Percentiles rank a stretch among this genome's conserved stretches.
These are phyloP conservation scores for Bacterosira constricta DNA, from an alignment of 108 stramenopile species.

Conservation along the genomic window DNA sequence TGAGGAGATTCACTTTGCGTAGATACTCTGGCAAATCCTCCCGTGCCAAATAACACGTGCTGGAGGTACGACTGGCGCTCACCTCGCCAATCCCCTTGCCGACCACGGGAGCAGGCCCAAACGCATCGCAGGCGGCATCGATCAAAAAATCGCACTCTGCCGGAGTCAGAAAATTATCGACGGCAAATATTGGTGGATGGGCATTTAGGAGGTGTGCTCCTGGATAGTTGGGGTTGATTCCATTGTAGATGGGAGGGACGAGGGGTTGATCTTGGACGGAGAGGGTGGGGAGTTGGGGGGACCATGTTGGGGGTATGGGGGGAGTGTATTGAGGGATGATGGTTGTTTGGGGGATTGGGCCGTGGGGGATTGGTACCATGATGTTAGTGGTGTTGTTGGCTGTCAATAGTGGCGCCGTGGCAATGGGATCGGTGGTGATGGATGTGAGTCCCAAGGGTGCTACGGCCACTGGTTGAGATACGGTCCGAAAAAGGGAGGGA, in stretches of 20 bases:
- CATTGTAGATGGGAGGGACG: conserved; percentile 81
- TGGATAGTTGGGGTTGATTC: conserved; percentile 86
- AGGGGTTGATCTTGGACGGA: conserved; percentile 74
- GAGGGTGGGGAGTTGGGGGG: conserved; percentile 30
- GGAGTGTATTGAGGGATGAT: conserved; percentile 32
- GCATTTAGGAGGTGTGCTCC: conserved; percentile 59
- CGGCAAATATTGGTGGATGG: conserved; percentile 77
- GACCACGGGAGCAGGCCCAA: conserved; percentile 86
- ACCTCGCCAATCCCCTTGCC: conserved; percentile 80
- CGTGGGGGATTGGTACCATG: background rate
- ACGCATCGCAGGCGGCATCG: conserved; percentile 62
- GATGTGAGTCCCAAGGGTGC: too few species aligned
- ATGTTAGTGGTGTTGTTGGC: background rate
- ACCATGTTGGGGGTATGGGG: conserved; percentile 43
- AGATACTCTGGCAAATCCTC: conserved; percentile 84
- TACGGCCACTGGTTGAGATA: too few species aligned
- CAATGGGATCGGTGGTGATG: too few species aligned
- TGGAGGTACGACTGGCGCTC: conserved; percentile 76
- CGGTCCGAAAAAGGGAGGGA: too few species aligned
- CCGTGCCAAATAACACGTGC: conserved; percentile 84
- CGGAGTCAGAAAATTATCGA: conserved; percentile 79
- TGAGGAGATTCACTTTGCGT: conserved; percentile 75
- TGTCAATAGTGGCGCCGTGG: too few species aligned
- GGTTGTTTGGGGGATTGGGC: background rate
- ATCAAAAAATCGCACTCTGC: conserved; percentile 85